Evolutionary conservation across 176 grass and related monocot species (phyloP), one percentile per base, ranked within the genome.

Genomic region (Bromus sterilis): DNA sequence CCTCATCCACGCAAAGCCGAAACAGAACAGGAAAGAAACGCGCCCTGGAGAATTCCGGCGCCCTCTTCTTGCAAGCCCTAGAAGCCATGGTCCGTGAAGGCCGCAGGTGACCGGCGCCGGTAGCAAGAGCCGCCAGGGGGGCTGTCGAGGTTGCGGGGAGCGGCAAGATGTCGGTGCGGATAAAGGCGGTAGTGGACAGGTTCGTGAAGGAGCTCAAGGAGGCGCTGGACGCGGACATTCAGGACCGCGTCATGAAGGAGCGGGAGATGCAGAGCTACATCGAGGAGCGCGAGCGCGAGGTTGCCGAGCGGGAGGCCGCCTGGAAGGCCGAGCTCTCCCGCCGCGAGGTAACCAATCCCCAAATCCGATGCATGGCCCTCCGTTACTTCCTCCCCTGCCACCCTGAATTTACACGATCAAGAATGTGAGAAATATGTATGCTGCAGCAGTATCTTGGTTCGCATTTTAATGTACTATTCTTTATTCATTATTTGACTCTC

Each of bases 311-410:
- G 67, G 96, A 99, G 84, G 93, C 96, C 20, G 93, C 96, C 20
- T 99, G 96, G 93, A 99, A 99, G 60, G 96, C 96, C 43, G 96
- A 99, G 62, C 96, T 99, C 62, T 99, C 96, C 29, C 96, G 93
- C 48, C 96, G 96, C 60, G 96, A 99, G 93, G 96, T 98, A 49
- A 85, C 30, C 24, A 48, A 9, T 26, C 7, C 80, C 72, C 14
- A 28, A 24, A 9, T 60, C 33, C 77, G 33, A 49, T 41, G 37
- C 37, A 41, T 71, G 12, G 20, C 28, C 46, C 44, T 40, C 59
- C 32, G 15, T 46, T 56, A 23, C n/a, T 32, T 68, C n/a, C 11
- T 59, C 14, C 33, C 39, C 6, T 64, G 41, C 32, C 5, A 21
- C 72, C 12, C 21, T 29, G 20, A 1, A 37, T 24, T 63, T 81